These are phyloP conservation scores for Trichaptum fuscoviolaceum DNA, from an alignment of 768 basidiomycete genomes.

Conservation along the genomic window DNA sequence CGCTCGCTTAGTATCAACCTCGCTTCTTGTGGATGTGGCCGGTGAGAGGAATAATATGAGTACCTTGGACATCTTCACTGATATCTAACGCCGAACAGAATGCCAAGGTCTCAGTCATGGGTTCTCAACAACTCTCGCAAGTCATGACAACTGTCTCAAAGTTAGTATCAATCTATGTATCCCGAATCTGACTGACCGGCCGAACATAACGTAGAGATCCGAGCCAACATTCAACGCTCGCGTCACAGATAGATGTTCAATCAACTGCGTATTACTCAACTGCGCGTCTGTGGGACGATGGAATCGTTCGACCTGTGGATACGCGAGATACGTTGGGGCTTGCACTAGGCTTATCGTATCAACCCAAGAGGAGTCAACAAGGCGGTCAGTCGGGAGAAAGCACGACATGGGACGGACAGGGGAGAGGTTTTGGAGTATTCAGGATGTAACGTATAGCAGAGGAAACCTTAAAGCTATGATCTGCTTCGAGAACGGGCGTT, in stretches of 20 bases:
- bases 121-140: constrained; percentile 85
- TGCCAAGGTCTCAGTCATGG: constrained; percentile 94
- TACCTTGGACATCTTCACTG: constrained; percentile 8
- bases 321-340: constrained; percentile 86
- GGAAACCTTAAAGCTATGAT: background rate
- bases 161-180: constrained; percentile 32
- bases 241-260: constrained; percentile 82
- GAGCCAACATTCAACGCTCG: constrained; percentile 65
- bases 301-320: constrained; percentile 84
- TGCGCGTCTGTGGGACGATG: constrained; percentile 93
- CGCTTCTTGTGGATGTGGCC: constrained; percentile 99
- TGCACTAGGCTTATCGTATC: constrained; percentile 76
- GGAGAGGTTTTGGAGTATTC: constrained; percentile 81
- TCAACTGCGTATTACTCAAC: constrained; percentile 85
- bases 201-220: constrained; percentile 55
- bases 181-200: constrained; percentile 2
- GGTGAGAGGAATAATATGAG: constrained; percentile 39
- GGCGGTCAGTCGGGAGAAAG: constrained; percentile 16
- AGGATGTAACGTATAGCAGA: constrained; percentile 53
- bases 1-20: constrained; percentile 70
- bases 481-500: too few relatives aligned
- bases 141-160: constrained; percentile 90
- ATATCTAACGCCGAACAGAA: constrained; percentile 42
- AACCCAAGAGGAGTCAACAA: constrained; percentile 22
- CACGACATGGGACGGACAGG: constrained; percentile 68